Conservation (phyloP, 2,329 filamentous ascomycete species). For the Cryphonectria naterciae region DNA sequence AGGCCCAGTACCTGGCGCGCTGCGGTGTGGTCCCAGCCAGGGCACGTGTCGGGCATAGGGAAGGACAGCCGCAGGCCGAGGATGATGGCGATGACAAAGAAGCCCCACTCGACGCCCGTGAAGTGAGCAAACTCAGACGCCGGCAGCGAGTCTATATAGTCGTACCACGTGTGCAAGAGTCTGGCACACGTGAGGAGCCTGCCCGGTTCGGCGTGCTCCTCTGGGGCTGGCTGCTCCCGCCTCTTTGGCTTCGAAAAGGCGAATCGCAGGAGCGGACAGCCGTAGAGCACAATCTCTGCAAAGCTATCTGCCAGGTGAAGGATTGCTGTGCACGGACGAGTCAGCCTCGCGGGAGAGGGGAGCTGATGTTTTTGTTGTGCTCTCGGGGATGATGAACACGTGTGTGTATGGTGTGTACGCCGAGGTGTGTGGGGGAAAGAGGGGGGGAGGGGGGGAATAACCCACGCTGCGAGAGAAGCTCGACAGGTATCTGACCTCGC, state of each 20-base stretch:
- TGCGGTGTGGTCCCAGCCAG: constrained; percentile 43
- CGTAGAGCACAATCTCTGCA: constrained; percentile 45
- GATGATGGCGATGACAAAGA: constrained; percentile 47
- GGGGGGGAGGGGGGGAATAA: background rate
- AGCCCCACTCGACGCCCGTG: constrained; percentile 48
- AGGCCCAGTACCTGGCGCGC: constrained; percentile 47
- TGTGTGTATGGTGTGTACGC: background rate
- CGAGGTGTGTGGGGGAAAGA: too few species aligned
- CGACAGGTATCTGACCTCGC: constrained; percentile 41
- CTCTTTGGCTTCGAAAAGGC: constrained; percentile 13
- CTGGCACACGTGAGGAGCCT: constrained; percentile 31
- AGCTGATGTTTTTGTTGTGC: too few species aligned
- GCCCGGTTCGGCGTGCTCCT: constrained; percentile 14
- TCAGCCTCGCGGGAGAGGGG: constrained; percentile 13
- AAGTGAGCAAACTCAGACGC: constrained; percentile 42
- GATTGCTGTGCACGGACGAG: constrained; percentile 34
- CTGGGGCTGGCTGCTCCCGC: background rate
- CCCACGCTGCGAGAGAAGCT: constrained; percentile 39
- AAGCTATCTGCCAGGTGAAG: constrained; percentile 42
- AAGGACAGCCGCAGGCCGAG: constrained; percentile 53
- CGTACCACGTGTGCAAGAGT: constrained; percentile 35
- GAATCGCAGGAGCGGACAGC: constrained; percentile 42
- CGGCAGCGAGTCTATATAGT: constrained; percentile 33
- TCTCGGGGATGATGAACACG: background rate
- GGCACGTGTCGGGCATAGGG: constrained; percentile 41